Base-by-base conservation (phyloP, 2,329 filamentous ascomycete genomes). In the Diaporthe amygdali region DNA sequence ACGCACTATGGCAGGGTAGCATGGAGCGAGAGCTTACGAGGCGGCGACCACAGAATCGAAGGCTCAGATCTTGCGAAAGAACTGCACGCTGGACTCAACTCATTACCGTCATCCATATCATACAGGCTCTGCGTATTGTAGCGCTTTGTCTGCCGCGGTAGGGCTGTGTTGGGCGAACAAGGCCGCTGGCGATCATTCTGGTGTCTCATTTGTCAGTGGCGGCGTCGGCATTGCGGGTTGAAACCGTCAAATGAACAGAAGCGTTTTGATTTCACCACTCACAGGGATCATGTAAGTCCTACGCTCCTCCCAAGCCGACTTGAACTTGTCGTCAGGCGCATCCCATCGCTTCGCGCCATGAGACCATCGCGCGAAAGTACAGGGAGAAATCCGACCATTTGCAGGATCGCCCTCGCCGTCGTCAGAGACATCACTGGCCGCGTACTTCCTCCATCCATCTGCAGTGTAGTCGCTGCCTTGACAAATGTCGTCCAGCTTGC, bases 361-460 rank as follows among this genome's bases (percentile, higher is more conserved):
- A 39, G 82, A 75, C 77, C 80, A 81, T 2, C 78, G 74, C 15
- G 79, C 77, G 69, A 86, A 87, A 0, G 81, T 84, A 71, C 78
- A 81, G 1, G 84, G 82, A 0, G 81, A 82, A 34, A 87, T 82
- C 1, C 80, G 80, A 1, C 78, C 80, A 5, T 78, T 75, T 5
- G 78, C 74, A 0, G 79, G 77, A 27, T 80, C 79, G 2, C 82
- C 84, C 70, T 88, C 84, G 30, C 66, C 66, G 25, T 81, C 78
- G 64, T 85, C 83, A 0, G 79, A 82, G 22, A 84, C 77, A 39
- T 80, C 79, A 41, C 75, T 75, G 12, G 75, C 73, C 10, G 72
- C 70, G 71, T 49, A 66, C 52, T 61, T 27, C 17, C 52, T 27
- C 72, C 68, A 68, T 5, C 69, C 67, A 17, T 64, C 54, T 54